Evolutionary conservation across 1,139 yeast species (phyloP).

Genomic region (Debaryomyces coudertii): DNA sequence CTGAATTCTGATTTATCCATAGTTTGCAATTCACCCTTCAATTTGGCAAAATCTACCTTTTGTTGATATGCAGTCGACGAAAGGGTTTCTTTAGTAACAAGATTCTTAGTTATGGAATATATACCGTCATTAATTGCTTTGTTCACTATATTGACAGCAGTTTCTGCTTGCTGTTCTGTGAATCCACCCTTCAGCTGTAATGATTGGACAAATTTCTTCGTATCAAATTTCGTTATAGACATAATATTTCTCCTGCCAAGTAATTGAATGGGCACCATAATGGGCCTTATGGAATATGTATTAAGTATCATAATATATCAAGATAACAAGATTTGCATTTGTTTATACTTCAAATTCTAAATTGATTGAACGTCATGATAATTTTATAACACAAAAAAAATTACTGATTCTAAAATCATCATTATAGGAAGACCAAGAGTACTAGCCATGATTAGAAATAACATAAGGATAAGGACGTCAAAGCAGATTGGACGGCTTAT

Average conservation of each 20-base stretch:
- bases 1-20: conserved; percentile 87
- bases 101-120: conserved; percentile 68
- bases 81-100: conserved; percentile 80
- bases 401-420: not conserved
- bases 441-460: conserved; percentile 1
- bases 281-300: not conserved
- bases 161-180: conserved; percentile 73
- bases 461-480: conserved; percentile 1
- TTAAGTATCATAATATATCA: conserved; percentile 3
- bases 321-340: not conserved
- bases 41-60: conserved; percentile 92
- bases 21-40: conserved; percentile 86
- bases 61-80: conserved; percentile 90
- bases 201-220: conserved; percentile 72
- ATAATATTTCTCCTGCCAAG: conserved; percentile 21
- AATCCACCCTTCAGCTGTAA: conserved; percentile 73
- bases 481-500: not conserved
- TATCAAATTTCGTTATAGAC: conserved; percentile 65
- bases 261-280: not conserved
- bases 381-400: conserved; percentile 7
- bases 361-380: not conserved
- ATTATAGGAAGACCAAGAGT: not conserved
- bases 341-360: not conserved
- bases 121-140: conserved; percentile 84
- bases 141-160: conserved; percentile 75